Evolutionary conservation across 495 filamentous ascomycete species (phyloP).

Genomic region (Aspergillus saccharolyticus): DNA sequence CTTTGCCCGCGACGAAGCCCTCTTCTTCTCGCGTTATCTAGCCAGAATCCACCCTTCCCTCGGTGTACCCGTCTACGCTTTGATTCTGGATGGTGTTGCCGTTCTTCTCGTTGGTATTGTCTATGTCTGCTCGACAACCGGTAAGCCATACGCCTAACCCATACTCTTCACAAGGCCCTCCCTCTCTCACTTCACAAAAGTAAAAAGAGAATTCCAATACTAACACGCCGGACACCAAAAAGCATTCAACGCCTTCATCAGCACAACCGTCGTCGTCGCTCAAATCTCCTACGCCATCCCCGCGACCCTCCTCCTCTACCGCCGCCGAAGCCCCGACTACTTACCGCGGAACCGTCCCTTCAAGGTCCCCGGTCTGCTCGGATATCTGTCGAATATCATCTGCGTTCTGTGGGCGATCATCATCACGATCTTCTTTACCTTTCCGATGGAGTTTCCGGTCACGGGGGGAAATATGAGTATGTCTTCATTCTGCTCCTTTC

Average conservation of each 20-base stretch:
- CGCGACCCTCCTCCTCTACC: constrained; percentile 17
- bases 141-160: constrained; percentile 11
- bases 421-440: constrained; percentile 23
- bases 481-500: too few relatives aligned
- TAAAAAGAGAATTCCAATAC: too few relatives aligned
- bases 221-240: too few relatives aligned
- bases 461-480: constrained; percentile 27
- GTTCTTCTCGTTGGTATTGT: constrained; percentile 26
- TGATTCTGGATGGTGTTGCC: constrained; percentile 22
- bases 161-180: too few relatives aligned
- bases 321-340: constrained; percentile 12
- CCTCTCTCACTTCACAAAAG: too few relatives aligned
- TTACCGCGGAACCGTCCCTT: constrained; percentile 16
- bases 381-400: constrained; percentile 19
- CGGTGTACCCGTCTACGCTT: constrained; percentile 23
- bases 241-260: constrained; percentile 31
- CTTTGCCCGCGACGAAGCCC: constrained; percentile 37
- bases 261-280: constrained; percentile 22
- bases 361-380: constrained; percentile 15
- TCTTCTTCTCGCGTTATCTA: constrained; percentile 23
- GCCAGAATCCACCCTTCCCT: constrained; percentile 15
- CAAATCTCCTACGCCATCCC: constrained; percentile 27
- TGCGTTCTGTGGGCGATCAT: constrained; percentile 16
- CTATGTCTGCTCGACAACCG: constrained; percentile 27
- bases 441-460: constrained; percentile 21